Conservation (phyloP, 768 basidiomycete genomes). For the Udeniomyces megalosporus region DNA sequence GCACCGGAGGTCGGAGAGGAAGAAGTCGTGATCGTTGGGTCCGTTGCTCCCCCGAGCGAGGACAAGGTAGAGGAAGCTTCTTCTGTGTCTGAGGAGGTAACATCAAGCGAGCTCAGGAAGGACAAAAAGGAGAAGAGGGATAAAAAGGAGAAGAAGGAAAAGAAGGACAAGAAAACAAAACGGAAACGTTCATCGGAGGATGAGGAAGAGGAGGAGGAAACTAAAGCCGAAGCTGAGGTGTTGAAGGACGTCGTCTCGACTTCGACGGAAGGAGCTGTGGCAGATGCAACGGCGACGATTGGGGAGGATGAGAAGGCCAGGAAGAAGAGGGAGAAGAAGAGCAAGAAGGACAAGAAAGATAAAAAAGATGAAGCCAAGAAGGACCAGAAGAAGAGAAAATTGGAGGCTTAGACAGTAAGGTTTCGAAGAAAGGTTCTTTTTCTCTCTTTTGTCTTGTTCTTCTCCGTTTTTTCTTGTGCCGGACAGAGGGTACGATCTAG, state of each 20-base stretch:
- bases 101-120: too few species aligned
- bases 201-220: not conserved
- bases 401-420: not conserved
- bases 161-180: slow-evolving; percentile 1
- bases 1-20: not conserved
- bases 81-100: not conserved
- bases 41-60: not conserved
- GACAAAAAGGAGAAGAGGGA: not conserved
- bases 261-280: not conserved
- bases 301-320: not conserved
- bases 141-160: slow-evolving; percentile 10
- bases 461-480: not conserved
- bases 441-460: not conserved
- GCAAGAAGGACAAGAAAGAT: not conserved
- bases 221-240: too few species aligned
- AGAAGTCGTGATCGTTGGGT: slow-evolving; percentile 5
- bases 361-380: slow-evolving; percentile 17
- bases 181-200: not conserved
- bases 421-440: not conserved
- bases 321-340: slow-evolving; percentile 9
- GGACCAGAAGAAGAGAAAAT: slow-evolving; percentile 9
- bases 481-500: too few species aligned
- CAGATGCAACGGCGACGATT: not conserved
- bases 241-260: not conserved
- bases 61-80: not conserved